Conservation (phyloP, 768 basidiomycete genomes). For the Rossbeevera mucosa region DNA sequence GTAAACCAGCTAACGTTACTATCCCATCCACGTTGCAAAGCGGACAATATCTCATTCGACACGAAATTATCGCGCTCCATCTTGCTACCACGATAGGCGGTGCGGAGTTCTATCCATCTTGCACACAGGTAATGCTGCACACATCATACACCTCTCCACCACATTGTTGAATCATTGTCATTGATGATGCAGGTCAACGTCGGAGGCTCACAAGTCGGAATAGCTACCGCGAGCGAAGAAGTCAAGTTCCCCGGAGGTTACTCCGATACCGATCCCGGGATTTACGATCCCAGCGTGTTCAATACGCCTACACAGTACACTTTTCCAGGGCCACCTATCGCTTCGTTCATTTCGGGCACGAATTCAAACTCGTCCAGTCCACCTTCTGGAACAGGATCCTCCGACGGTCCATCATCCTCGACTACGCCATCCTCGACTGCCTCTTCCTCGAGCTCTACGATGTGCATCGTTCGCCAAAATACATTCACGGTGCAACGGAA, state of each 20-base stretch:
- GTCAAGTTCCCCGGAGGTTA: conserved; percentile 74
- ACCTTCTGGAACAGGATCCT: conserved; percentile 4
- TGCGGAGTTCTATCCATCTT: conserved; percentile 79
- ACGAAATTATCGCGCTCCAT: conserved; percentile 79
- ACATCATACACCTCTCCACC: conserved; percentile 2
- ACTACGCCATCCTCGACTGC: conserved; percentile 2
- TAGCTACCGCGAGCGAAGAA: conserved; percentile 43
- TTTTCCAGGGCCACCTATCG: conserved; percentile 53
- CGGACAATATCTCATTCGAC: conserved; percentile 72
- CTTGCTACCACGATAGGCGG: conserved; percentile 51
- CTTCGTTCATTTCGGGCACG: conserved; percentile 33
- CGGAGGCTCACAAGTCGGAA: conserved; percentile 49
- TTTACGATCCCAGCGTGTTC: conserved; percentile 48
- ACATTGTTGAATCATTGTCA: not conserved
- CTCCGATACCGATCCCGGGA: conserved; percentile 64
- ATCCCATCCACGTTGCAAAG: conserved; percentile 52
- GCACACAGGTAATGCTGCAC: conserved; percentile 38
- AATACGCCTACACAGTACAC: conserved; percentile 34
- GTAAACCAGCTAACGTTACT: conserved; percentile 37
- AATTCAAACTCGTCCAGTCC: conserved; percentile 12
- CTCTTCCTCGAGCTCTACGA: conserved; percentile 5
- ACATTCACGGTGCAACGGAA: conserved; percentile 15
- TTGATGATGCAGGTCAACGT: conserved; percentile 44
- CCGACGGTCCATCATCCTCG: not conserved
- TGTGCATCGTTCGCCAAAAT: conserved; percentile 21